Evolutionary conservation across 73 alveolate genomes (phyloP), one percentile per base, ranked within the genome.

Genomic region (Paramecium bursaria): DNA sequence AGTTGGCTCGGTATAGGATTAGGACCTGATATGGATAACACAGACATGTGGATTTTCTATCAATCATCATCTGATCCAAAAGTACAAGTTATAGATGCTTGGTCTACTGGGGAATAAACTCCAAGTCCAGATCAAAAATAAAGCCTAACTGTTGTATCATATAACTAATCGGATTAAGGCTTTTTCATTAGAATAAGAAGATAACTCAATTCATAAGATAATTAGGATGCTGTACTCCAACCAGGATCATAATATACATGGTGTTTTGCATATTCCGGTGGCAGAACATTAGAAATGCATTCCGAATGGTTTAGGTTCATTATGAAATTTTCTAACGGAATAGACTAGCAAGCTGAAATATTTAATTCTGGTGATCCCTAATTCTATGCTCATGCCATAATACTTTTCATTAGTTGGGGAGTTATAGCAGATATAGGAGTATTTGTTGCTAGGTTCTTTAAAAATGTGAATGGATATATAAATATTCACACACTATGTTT

Each of bases 1-100:
- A 67, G 74, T 22, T 77, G 88, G 88, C 22, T 77, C 17, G 88
- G 88, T 2, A 27, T 77, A 14, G 88, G 88, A 50, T 77, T 77
- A 19, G 17, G 82, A 2, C 23, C 88, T 19, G n/a, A n/a, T 2
- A 53, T 53, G 74, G 30, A 14, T 15, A 53, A 22, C 4, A 53
- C 74, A 17, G 74, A 53, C n/a, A 53, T 53, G 74, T 44, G n/a
- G 0, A 53, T 53, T 15, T 53, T 53, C 25, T 53, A 27, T 53
- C 2, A 1, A 4, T 22, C 30, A 0, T 27, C 7, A 42, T 42
- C 11, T 19, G 10, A 15, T 27, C 30, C 30, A 11, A n/a, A 1
- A 53, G 30, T 15, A 53, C 1, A 3, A 53, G n/a, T 19, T 53
- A n/a, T 2, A 17, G 74, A 53, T 53, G 74, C 74, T 3, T 53